Percentiles rank a stretch among this genome's conserved stretches.
phyloP scores from a whole-genome alignment of 305 asterid genomes.

The Fraxinus angustifolia region DNA sequence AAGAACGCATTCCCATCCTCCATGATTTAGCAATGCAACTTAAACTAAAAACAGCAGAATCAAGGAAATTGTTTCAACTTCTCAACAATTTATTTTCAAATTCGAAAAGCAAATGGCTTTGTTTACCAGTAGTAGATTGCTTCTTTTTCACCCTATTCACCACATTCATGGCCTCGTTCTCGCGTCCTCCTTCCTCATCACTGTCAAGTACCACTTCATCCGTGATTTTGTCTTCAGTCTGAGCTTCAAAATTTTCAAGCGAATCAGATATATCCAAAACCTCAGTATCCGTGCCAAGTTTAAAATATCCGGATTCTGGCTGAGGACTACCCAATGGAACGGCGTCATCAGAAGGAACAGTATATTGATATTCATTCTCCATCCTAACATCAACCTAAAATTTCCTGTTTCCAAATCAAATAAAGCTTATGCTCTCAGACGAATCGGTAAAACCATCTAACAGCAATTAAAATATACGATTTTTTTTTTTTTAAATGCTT shows the following conservation, averaged over 20 bases:
- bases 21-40: conserved; percentile 1
- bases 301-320: conserved; percentile 20
- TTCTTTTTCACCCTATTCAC: conserved; percentile 22
- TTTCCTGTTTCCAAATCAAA: conserved; percentile 19
- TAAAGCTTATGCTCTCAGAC: neutral
- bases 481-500: neutral
- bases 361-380: conserved; percentile 32
- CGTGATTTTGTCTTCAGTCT: conserved; percentile 27
- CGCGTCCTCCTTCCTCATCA: conserved; percentile 54
- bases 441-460: neutral
- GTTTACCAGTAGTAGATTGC: conserved; percentile 32
- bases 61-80: conserved; percentile 8
- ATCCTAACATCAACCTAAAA: conserved; percentile 15
- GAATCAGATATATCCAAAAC: conserved; percentile 37
- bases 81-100: conserved; percentile 8
- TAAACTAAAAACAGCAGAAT: conserved; percentile 4
- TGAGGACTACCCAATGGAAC: conserved; percentile 30
- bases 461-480: neutral
- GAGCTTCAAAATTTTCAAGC: conserved; percentile 29
- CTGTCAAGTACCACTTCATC: conserved; percentile 61
- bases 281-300: conserved; percentile 34
- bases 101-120: conserved; percentile 2
- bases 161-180: conserved; percentile 22
- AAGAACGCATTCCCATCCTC: conserved; percentile 1
- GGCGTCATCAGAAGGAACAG: conserved; percentile 32